Percentiles rank a stretch among this genome's conserved stretches.
Conservation (phyloP, 1,284 basidiomycete species). For the Athelia psychrophila region DNA sequence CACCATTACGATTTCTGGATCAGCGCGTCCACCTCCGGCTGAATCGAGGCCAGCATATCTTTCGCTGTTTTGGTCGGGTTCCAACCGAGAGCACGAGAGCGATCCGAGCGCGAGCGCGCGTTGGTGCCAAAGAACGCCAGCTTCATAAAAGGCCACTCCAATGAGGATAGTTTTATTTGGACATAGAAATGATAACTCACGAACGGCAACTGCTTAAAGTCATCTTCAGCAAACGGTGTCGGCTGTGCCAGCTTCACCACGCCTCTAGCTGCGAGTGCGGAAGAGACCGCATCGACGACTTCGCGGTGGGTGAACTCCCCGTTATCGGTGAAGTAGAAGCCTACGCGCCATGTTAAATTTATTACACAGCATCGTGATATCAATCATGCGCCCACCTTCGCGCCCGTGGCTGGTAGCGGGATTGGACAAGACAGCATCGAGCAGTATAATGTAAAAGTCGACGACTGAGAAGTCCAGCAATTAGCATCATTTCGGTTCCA, state of each 20-base stretch:
- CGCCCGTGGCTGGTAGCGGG: slow-evolving; percentile 6
- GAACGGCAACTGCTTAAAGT: slow-evolving; percentile 14
- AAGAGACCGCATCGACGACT: slow-evolving; percentile 24
- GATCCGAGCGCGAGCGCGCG: slow-evolving; percentile 40
- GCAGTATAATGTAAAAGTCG: slow-evolving; percentile 9
- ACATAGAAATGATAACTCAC: slow-evolving; percentile 3
- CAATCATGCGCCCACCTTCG: too few relatives aligned
- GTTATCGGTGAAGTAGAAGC: slow-evolving; percentile 20
- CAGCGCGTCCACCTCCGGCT: slow-evolving; percentile 29
- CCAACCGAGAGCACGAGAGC: slow-evolving; percentile 43
- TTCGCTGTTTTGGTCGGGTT: slow-evolving; percentile 32
- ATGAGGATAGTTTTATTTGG: not conserved
- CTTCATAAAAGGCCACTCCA: slow-evolving; percentile 8
- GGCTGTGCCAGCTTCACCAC: slow-evolving; percentile 31
- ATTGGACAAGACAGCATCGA: slow-evolving; percentile 10
- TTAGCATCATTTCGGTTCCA: slow-evolving; percentile 8
- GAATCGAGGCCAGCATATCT: slow-evolving; percentile 41
- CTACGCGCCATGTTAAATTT: too few relatives aligned
- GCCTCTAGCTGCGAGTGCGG: slow-evolving; percentile 32
- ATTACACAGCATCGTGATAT: too few relatives aligned
- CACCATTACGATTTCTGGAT: not conserved
- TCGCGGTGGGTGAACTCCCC: slow-evolving; percentile 30
- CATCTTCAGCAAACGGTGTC: slow-evolving; percentile 39
- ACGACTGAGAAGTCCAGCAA: slow-evolving; percentile 1
- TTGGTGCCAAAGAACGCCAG: slow-evolving; percentile 37